Evolutionary conservation across 257 asterid genomes (phyloP).

Genomic region (Przewalskia tangutica): DNA sequence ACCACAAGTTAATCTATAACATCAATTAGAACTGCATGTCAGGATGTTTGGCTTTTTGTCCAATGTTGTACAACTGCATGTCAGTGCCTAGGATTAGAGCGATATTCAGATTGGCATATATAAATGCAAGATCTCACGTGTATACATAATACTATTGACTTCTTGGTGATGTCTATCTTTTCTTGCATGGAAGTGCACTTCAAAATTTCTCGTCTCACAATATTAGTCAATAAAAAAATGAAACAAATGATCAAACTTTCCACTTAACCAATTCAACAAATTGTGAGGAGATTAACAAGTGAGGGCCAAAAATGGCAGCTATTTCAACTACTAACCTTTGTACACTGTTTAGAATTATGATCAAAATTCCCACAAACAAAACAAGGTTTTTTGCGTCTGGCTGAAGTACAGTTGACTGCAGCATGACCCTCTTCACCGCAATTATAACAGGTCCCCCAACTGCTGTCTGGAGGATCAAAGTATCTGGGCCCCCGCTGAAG

Average conservation of each 20-base stretch:
- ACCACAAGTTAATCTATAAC: neutral
- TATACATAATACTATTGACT: neutral
- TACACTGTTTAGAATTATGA: constrained; percentile 69
- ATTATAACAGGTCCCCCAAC: constrained; percentile 91
- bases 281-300: neutral
- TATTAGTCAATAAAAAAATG: neutral
- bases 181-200: neutral
- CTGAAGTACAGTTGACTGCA: constrained; percentile 64
- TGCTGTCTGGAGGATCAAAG: constrained; percentile 87
- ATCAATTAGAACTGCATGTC: neutral
- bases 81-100: neutral
- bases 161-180: neutral
- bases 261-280: neutral
- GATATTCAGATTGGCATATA: neutral
- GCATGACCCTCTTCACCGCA: constrained; percentile 97
- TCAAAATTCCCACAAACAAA: constrained; percentile 90
- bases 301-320: neutral
- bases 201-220: neutral
- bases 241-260: neutral
- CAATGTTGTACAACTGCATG: neutral
- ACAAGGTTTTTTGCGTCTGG: constrained; percentile 85
- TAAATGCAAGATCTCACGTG: neutral
- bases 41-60: neutral
- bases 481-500: constrained; percentile 97
- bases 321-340: constrained; percentile 43